phyloP scores from a whole-genome alignment of 2,329 filamentous ascomycete species.

The Aphanoascus verrucosus region DNA sequence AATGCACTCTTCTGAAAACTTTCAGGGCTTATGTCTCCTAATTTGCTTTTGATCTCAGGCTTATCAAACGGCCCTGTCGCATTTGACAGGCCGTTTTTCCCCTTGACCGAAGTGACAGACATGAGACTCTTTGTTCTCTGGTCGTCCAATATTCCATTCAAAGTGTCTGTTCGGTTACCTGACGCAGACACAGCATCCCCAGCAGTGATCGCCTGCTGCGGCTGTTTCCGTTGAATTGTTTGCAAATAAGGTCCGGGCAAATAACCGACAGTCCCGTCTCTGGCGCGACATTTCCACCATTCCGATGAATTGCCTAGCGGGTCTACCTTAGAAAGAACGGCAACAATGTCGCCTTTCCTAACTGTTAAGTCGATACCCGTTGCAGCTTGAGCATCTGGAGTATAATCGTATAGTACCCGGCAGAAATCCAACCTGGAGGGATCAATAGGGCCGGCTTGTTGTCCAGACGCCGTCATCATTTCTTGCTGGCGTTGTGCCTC shows the following conservation, averaged over 20 bases:
- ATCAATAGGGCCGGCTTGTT: constrained; percentile 51
- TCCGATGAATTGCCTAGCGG: constrained; percentile 85
- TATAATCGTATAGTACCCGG: constrained; percentile 87
- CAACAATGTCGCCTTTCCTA: constrained; percentile 90
- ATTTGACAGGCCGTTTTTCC: neutral
- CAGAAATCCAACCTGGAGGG: constrained; percentile 93
- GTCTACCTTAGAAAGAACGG: constrained; percentile 83
- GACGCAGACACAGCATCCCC: no score
- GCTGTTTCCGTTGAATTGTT: constrained; percentile 49
- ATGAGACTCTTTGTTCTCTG: neutral
- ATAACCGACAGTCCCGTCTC: constrained; percentile 85
- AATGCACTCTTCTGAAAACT: constrained; percentile 63
- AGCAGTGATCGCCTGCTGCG: constrained; percentile 35
- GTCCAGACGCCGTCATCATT: constrained; percentile 38
- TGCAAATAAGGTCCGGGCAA: constrained; percentile 85
- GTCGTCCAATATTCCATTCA: neutral
- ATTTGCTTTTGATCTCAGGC: constrained; percentile 47
- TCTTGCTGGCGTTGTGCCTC: constrained; percentile 47
- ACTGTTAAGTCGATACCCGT: constrained; percentile 78
- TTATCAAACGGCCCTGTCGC: neutral
- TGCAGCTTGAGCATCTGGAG: constrained; percentile 55
- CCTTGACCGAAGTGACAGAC: neutral
- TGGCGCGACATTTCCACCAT: constrained; percentile 91
- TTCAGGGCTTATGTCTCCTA: constrained; percentile 55
- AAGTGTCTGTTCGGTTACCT: no score